Percentiles rank a stretch among this genome's conserved stretches.
These are phyloP conservation scores for Penicillium pulvis DNA, from an alignment of 495 filamentous ascomycete species.

Conservation along the genomic window DNA sequence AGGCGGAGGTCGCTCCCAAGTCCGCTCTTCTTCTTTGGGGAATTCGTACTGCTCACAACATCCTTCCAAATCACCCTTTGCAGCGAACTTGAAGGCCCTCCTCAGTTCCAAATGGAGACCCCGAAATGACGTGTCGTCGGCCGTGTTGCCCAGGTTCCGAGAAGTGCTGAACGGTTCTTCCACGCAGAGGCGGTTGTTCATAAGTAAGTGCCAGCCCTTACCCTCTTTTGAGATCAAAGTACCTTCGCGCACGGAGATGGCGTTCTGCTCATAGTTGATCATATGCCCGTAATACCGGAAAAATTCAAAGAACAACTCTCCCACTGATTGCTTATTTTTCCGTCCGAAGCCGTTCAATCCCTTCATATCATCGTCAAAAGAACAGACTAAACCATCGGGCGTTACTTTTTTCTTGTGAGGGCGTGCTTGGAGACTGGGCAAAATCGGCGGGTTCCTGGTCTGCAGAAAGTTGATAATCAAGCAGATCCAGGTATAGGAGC, in stretches of 20 bases:
- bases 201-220: constrained; percentile 78
- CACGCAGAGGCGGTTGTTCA: constrained; percentile 85
- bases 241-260: constrained; percentile 85
- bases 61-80: constrained; percentile 71
- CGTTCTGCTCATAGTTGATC: constrained; percentile 81
- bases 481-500: constrained; percentile 99
- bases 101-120: constrained; percentile 89
- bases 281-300: constrained; percentile 95
- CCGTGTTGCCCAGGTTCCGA: constrained; percentile 97
- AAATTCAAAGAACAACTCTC: constrained; percentile 86
- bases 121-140: constrained; percentile 88
- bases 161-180: constrained; percentile 93
- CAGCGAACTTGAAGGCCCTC: constrained; percentile 78
- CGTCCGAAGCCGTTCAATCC: constrained; percentile 71
- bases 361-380: constrained; percentile 84
- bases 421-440: constrained; percentile 83
- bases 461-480: constrained; percentile 97
- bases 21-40: constrained; percentile 78
- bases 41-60: constrained; percentile 85
- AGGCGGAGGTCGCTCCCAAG: constrained; percentile 70
- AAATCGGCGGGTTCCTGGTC: constrained; percentile 79
- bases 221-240: constrained; percentile 78
- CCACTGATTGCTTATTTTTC: constrained; percentile 80
- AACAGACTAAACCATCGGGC: constrained; percentile 63
- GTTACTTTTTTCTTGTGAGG: constrained; percentile 62